A percentile compares a stretch with the other conserved stretches of the same genome.
These are phyloP conservation scores for Dendrobium chrysotoxum DNA, from an alignment of 106 monocot genomes.

Conservation along the genomic window DNA sequence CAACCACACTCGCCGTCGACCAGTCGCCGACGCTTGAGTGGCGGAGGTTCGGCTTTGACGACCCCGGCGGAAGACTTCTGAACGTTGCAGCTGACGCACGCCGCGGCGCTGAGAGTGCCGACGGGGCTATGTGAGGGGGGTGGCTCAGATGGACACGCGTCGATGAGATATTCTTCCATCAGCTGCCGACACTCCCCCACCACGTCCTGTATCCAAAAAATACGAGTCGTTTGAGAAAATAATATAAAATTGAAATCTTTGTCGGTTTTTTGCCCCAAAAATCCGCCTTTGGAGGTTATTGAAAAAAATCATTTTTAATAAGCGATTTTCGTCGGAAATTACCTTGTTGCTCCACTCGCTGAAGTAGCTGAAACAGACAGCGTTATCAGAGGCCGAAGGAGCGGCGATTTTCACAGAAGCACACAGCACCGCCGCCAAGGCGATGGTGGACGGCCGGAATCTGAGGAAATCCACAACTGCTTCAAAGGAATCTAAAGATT, in stretches of 20 bases:
- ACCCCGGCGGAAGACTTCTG: slow-evolving; percentile 13
- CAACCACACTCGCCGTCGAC: slow-evolving; percentile 4
- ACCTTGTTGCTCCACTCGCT: slow-evolving; percentile 31
- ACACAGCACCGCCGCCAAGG: slow-evolving; percentile 42
- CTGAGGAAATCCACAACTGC: slow-evolving; percentile 55
- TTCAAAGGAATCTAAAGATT: background rate
- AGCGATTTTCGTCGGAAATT: background rate
- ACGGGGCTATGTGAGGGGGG: slow-evolving; percentile 28
- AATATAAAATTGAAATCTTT: background rate
- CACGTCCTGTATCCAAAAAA: slow-evolving; percentile 28
- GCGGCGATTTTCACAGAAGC: slow-evolving; percentile 19
- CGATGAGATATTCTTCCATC: slow-evolving; percentile 36
- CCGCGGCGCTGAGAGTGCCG: slow-evolving; percentile 61
- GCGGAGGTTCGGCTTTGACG: background rate
- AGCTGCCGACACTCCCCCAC: slow-evolving; percentile 44
- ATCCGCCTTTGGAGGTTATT: background rate
- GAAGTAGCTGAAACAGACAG: slow-evolving; percentile 4
- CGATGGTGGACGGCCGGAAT: slow-evolving; percentile 51
- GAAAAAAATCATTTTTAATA: too few species aligned
- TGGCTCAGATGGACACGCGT: slow-evolving; percentile 22
- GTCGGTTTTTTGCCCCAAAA: background rate
- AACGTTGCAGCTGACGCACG: slow-evolving; percentile 50
- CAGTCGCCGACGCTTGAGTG: slow-evolving; percentile 23
- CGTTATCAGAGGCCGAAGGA: slow-evolving; percentile 6
- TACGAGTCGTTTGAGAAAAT: too few species aligned